Conservation (phyloP, 495 filamentous ascomycete genomes). For the Neurospora tetraspora region DNA sequence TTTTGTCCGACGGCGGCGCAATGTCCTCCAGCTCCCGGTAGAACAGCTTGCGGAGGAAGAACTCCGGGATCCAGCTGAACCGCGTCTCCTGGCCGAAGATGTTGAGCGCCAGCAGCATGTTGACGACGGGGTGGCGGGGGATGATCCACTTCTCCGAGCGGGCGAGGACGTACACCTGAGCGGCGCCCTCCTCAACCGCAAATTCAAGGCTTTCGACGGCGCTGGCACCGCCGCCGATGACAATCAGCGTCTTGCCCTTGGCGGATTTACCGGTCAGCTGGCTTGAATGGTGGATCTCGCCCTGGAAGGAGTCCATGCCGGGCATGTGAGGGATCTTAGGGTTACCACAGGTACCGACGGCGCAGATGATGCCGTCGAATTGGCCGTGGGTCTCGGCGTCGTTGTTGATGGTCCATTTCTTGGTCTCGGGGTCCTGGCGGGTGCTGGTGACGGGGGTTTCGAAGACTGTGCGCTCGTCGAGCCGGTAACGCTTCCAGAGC, state of each 20-base stretch:
- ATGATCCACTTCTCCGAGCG: conserved; percentile 86
- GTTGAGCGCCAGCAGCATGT: conserved; percentile 65
- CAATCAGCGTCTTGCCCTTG: conserved; percentile 59
- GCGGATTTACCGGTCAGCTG: conserved; percentile 54
- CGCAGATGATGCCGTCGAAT: conserved; percentile 71
- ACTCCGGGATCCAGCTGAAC: conserved; percentile 69
- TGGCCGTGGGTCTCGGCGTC: conserved; percentile 42
- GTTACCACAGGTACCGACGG: conserved; percentile 71
- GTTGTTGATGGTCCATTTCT: conserved; percentile 74
- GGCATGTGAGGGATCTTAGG: conserved; percentile 60
- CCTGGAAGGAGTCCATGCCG: conserved; percentile 56
- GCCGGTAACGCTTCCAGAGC: conserved; percentile 66
- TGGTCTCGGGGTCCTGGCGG: conserved; percentile 49
- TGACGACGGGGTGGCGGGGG: conserved; percentile 64
- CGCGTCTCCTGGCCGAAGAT: conserved; percentile 68
- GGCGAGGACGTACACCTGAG: conserved; percentile 61
- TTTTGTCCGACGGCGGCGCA: conserved; percentile 44
- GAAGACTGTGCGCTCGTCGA: conserved; percentile 62
- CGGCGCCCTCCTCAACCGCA: conserved; percentile 54
- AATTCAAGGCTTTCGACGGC: conserved; percentile 82
- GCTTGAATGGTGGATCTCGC: conserved; percentile 63
- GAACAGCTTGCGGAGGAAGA: conserved; percentile 65
- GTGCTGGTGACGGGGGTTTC: conserved; percentile 57
- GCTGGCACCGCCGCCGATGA: conserved; percentile 72
- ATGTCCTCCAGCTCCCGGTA: conserved; percentile 76